phyloP scores from a whole-genome alignment of 192 early-diverging fungal genomes.

The Gaertneriomyces semiglobifer region DNA sequence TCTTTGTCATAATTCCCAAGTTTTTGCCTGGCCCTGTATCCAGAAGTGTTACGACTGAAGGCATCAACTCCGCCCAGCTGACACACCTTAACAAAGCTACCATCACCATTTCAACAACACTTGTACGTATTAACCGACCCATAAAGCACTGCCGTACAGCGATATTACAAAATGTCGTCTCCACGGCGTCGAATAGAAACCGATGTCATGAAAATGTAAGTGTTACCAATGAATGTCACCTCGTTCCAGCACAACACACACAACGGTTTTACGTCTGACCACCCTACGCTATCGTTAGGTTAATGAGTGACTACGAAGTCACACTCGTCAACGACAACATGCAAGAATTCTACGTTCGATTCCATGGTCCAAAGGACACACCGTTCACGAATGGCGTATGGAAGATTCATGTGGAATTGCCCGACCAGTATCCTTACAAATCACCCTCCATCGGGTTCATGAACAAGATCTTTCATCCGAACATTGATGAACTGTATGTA shows the following conservation, averaged over 20 bases:
- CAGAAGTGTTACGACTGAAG: no score
- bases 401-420: slow-evolving; percentile 98
- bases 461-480: slow-evolving; percentile 99
- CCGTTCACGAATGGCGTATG: slow-evolving; percentile 92
- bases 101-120: no score
- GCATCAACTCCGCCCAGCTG: no score
- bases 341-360: slow-evolving; percentile 86
- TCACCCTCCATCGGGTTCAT: slow-evolving; percentile 98
- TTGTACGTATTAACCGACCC: no score
- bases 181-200: slow-evolving; percentile 94
- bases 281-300: slow-evolving; percentile 46
- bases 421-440: slow-evolving; percentile 99
- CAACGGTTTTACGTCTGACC: neutral
- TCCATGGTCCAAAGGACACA: slow-evolving; percentile 91
- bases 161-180: slow-evolving; percentile 63
- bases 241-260: neutral
- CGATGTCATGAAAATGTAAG: slow-evolving; percentile 98
- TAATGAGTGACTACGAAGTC: slow-evolving; percentile 99
- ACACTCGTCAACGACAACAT: slow-evolving; percentile 94
- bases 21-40: no score
- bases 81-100: no score
- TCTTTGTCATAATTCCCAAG: no score
- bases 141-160: no score
- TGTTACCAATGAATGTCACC: neutral
- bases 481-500: slow-evolving; percentile 94